Evolutionary conservation across 2,329 filamentous ascomycete genomes (phyloP), one percentile per base, ranked within the genome.

Genomic region (Nigrospora osmanthi): DNA sequence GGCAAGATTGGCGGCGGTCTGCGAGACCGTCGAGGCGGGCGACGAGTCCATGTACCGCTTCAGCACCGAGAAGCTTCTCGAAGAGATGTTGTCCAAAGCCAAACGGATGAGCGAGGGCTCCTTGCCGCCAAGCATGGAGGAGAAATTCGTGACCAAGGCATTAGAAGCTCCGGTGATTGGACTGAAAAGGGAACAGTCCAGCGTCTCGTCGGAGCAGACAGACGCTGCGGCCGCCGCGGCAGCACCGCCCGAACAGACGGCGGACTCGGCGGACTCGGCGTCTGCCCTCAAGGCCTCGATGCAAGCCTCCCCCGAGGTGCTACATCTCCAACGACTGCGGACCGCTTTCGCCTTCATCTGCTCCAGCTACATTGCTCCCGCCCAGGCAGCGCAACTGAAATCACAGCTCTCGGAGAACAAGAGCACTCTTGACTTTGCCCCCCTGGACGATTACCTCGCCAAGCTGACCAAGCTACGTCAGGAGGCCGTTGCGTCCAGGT

Each of bases 11-110:
- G 73, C 71, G 2, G 73, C 70, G 1, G 73, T 93, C 6, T 95
- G 90, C 64, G 89, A 96, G 56, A 84, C 76, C 0, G 85, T 94
- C 11, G 85, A 93, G 32, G 87, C 86, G 1, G 87, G 85, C 13
- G 87, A 87, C 48, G 89, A 96, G 62, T 79, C 69, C 44, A 89
- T 96, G 87, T 95, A 86, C 63, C 80, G 89, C 12, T 68, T 95
- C 19, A 93, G 75, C 54, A 76, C 86, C 56, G 67, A 72, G 12
- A 95, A 89, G 59, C 74, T 96, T 1, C 57, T 85, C 7, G 58
- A 64, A 2, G 73, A 83, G 45, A 58, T 97, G 1, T 50, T 90
- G 7, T 58, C 64, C 15, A 97, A 96, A 63, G 89, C 89, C 6
- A 72, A 74, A 49, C 72, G 72, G 6, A 85, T 94, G 73, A 72